A percentile compares a stretch with the other conserved stretches of the same genome.
Evolutionary conservation across 176 grass and related monocot species (phyloP).

Genomic region (Bromus sterilis): DNA sequence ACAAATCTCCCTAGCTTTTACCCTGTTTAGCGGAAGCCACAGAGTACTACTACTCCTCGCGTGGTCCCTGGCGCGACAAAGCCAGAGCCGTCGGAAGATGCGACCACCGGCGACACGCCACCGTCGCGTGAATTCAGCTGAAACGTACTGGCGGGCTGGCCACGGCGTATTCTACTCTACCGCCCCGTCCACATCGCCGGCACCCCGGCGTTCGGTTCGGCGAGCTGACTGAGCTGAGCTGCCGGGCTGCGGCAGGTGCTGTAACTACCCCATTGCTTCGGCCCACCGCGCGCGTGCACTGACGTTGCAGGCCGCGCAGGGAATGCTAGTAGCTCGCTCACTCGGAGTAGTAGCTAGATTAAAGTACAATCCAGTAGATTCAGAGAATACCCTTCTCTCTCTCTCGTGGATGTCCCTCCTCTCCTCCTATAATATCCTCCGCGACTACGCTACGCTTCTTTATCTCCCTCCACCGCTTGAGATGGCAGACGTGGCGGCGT

Average conservation of each 20-base stretch:
- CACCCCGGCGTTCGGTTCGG: not conserved
- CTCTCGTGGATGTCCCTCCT: not conserved
- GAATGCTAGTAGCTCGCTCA: not conserved
- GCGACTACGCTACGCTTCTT: not conserved
- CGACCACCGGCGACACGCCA: not conserved
- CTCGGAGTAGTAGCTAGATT: not conserved
- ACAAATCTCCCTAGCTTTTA: not conserved
- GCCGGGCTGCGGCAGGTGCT: not conserved
- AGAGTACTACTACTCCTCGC: no score
- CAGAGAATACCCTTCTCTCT: conserved; percentile 6
- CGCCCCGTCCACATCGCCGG: not conserved
- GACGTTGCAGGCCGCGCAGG: not conserved
- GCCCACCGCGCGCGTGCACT: not conserved
- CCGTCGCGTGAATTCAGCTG: not conserved
- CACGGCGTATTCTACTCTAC: not conserved
- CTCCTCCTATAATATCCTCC: not conserved
- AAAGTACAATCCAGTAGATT: conserved; percentile 25
- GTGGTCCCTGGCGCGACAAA: not conserved
- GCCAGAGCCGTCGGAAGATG: not conserved
- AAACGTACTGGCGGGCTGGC: no score
- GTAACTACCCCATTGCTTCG: not conserved
- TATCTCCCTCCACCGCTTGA: not conserved
- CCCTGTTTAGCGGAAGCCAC: not conserved
- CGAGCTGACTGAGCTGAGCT: not conserved
- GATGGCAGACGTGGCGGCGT: conserved; percentile 15